These are phyloP conservation scores for Quercus ilex DNA, from an alignment of 306 rosid genomes.

Conservation along the genomic window DNA sequence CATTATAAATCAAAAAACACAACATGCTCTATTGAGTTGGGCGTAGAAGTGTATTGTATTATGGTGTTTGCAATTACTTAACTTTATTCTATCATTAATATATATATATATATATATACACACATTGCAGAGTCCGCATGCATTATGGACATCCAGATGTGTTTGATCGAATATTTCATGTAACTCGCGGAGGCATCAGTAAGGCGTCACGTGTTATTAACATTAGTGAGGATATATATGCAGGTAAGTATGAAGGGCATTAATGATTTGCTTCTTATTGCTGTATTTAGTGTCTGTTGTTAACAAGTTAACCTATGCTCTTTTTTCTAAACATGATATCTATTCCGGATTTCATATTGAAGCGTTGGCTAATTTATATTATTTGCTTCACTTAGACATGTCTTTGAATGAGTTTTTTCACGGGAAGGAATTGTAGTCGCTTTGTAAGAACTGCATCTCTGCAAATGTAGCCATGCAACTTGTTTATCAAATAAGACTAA, in stretches of 20 bases:
- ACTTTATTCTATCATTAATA: background rate
- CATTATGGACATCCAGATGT: conserved; percentile 99
- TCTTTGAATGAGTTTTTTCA: background rate
- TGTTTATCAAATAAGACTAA: no score
- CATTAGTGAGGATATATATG: conserved; percentile 93
- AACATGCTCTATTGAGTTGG: background rate
- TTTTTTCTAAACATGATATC: background rate
- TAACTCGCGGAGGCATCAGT: conserved; percentile 96
- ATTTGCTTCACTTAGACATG: background rate
- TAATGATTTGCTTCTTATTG: background rate
- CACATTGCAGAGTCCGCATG: conserved; percentile 86
- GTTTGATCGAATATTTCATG: conserved; percentile 90
- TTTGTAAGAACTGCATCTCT: no score
- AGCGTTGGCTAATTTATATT: background rate
- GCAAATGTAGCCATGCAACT: no score
- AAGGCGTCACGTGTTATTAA: conserved; percentile 95
- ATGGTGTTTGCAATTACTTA: background rate
- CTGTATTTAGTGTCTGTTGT: background rate
- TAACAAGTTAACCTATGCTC: background rate
- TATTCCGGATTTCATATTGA: background rate
- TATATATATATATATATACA: background rate
- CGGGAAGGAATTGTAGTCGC: background rate
- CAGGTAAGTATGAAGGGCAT: conserved; percentile 46
- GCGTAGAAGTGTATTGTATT: background rate
- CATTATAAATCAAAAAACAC: background rate